phyloP scores from a whole-genome alignment of 371 early-diverging fungal species.

The Lichtheimia ornata region DNA sequence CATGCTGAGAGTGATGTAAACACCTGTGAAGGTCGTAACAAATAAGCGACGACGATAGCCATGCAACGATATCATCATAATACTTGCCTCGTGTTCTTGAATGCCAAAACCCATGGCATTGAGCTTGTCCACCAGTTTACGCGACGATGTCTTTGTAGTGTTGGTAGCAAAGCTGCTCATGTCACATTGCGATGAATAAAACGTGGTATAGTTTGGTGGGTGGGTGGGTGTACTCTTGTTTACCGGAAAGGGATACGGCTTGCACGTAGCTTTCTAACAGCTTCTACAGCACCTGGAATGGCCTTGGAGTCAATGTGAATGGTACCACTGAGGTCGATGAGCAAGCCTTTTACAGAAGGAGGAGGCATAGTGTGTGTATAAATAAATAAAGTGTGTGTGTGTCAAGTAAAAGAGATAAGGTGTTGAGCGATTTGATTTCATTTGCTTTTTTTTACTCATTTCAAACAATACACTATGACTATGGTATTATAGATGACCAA shows the following conservation, averaged over 20 bases:
- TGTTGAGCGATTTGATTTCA: not conserved
- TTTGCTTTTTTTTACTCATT: constrained; percentile 2
- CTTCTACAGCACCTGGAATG: constrained; percentile 71
- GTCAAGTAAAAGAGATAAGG: not conserved
- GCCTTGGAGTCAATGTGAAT: constrained; percentile 74
- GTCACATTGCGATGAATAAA: not conserved
- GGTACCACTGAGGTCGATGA: constrained; percentile 82
- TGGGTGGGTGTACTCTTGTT: not conserved
- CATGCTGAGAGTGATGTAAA: constrained; percentile 84
- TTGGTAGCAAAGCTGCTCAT: constrained; percentile 73
- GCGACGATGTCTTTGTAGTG: constrained; percentile 77
- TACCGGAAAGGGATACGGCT: constrained; percentile 59
- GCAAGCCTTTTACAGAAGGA: constrained; percentile 47
- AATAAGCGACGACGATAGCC: not conserved
- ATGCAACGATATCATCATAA: not conserved
- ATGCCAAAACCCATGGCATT: constrained; percentile 69
- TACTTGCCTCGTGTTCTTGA: constrained; percentile 56
- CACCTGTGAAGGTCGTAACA: constrained; percentile 35
- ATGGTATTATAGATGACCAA: not conserved
- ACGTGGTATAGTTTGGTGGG: not conserved
- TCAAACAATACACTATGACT: not conserved
- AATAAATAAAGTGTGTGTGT: not conserved
- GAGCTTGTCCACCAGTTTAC: constrained; percentile 55
- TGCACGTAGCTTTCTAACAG: constrained; percentile 62
- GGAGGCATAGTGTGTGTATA: not conserved